A percentile compares a stretch with the other conserved stretches of the same genome.
phyloP scores from a whole-genome alignment of 768 basidiomycete species.

The Boletus pseudopeckii region DNA sequence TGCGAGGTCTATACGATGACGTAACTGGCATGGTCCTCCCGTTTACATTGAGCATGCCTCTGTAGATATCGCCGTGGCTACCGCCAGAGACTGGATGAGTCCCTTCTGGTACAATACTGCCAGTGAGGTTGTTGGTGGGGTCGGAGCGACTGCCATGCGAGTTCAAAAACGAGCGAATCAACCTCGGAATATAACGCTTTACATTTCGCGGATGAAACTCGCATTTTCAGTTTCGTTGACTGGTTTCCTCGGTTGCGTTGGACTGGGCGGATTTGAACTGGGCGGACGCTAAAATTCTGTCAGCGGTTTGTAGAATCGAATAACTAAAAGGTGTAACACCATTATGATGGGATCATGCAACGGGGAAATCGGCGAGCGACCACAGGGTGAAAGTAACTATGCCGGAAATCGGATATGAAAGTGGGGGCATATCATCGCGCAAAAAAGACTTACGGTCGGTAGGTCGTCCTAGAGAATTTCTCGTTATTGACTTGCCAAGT shows the following conservation, averaged over 20 bases:
- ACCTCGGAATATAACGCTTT: background rate
- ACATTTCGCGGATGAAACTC: slow-evolving; percentile 13
- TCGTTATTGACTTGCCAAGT: background rate
- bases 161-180: background rate
- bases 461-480: background rate
- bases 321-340: background rate
- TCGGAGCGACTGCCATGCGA: slow-evolving; percentile 8
- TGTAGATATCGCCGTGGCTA: slow-evolving; percentile 21
- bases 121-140: slow-evolving; percentile 14
- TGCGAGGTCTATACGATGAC: background rate
- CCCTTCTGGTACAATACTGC: slow-evolving; percentile 6
- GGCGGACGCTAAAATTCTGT: background rate
- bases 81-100: slow-evolving; percentile 16
- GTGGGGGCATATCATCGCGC: background rate
- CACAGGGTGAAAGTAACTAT: background rate
- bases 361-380: background rate
- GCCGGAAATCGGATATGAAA: background rate
- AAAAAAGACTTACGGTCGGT: background rate
- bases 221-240: slow-evolving; percentile 1
- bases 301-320: background rate
- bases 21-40: slow-evolving; percentile 9
- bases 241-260: background rate
- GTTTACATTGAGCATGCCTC: slow-evolving; percentile 13
- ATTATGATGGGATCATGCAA: background rate
- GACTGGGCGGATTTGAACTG: background rate